These are phyloP conservation scores for Oryza longistaminata DNA, from an alignment of 176 grass and related monocot genomes.

Conservation along the genomic window DNA sequence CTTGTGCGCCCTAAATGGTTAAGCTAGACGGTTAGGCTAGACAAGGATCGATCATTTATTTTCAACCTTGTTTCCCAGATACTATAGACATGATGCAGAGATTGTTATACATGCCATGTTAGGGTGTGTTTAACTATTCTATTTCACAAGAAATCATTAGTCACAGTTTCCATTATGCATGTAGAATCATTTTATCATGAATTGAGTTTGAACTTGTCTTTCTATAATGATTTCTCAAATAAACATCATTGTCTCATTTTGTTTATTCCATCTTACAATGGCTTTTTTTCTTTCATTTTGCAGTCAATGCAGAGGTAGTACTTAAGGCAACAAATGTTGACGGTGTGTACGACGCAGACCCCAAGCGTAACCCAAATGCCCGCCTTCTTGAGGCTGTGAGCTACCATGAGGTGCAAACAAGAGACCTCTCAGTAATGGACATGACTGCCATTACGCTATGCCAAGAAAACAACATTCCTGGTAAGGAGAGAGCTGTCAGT, in stretches of 20 bases:
- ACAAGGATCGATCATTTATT: background rate
- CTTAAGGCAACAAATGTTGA: conserved; percentile 99
- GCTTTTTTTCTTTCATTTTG: background rate
- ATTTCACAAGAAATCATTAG: background rate
- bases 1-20: background rate
- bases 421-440: conserved; percentile 95
- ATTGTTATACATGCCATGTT: background rate
- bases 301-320: conserved; percentile 96
- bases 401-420: conserved; percentile 78
- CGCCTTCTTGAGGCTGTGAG: conserved; percentile 75
- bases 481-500: conserved; percentile 25
- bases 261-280: background rate
- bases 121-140: background rate
- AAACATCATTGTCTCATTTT: background rate
- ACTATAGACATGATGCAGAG: background rate
- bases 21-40: background rate
- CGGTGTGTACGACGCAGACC: conserved; percentile 83
- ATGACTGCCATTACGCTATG: conserved; percentile 97
- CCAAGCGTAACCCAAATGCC: conserved; percentile 75
- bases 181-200: conserved; percentile 10
- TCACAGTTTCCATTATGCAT: background rate
- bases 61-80: background rate
- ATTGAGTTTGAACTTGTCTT: conserved; percentile 4
- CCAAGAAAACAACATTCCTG: conserved; percentile 97
- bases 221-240: background rate